These are phyloP conservation scores for Phytophthora chlamydospora DNA, from an alignment of 352 stramenopile species.

Conservation along the genomic window DNA sequence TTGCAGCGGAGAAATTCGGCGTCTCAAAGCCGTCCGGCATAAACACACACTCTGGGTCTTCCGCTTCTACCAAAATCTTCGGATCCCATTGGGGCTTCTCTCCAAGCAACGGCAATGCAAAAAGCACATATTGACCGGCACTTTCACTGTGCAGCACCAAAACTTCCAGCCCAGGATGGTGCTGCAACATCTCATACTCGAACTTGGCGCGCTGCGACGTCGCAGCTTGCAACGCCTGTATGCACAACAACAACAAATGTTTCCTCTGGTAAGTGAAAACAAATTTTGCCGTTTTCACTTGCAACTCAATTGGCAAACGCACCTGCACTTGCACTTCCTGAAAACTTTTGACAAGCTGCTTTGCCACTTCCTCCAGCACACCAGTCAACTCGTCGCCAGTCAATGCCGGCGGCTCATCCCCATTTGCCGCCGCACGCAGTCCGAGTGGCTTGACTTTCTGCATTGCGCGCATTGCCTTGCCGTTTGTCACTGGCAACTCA, in stretches of 20 bases:
- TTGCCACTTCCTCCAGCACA: slow-evolving; percentile 22
- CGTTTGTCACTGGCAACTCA: slow-evolving; percentile 4
- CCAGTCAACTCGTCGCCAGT: slow-evolving; percentile 27
- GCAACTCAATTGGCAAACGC: slow-evolving; percentile 4
- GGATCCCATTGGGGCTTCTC: slow-evolving; percentile 30
- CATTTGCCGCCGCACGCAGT: slow-evolving; percentile 10
- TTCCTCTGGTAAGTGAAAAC: neutral
- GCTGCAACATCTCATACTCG: slow-evolving; percentile 55
- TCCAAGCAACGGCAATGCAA: slow-evolving; percentile 44
- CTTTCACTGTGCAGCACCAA: slow-evolving; percentile 21
- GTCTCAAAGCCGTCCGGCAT: slow-evolving; percentile 35
- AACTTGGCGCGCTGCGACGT: slow-evolving; percentile 38
- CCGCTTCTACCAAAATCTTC: slow-evolving; percentile 6
- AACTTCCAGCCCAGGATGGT: slow-evolving; percentile 38
- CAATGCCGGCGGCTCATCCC: slow-evolving; percentile 16
- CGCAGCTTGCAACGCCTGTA: slow-evolving; percentile 17
- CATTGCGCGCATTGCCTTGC: slow-evolving; percentile 11
- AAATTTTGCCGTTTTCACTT: neutral
- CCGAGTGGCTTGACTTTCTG: slow-evolving; percentile 23
- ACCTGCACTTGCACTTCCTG: slow-evolving; percentile 37
- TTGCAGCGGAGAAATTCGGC: slow-evolving; percentile 27
- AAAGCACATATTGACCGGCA: slow-evolving; percentile 23
- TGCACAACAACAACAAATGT: neutral
- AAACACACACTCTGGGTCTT: slow-evolving; percentile 27
- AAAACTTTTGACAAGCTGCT: slow-evolving; percentile 26